Base-by-base conservation (phyloP, 2,329 filamentous ascomycete species). In the Neocucurbitaria cava region DNA sequence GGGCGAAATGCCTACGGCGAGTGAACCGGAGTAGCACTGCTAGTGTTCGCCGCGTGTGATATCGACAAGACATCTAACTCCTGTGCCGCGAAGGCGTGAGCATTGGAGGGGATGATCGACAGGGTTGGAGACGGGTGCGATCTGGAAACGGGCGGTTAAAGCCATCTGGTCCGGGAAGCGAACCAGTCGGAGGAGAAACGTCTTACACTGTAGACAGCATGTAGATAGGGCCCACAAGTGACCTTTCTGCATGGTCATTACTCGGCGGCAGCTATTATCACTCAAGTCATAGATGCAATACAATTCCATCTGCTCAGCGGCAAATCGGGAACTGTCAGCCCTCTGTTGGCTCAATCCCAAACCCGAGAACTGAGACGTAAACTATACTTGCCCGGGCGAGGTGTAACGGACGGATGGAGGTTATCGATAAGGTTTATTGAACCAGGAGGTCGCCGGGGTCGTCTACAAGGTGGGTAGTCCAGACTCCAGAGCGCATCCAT, bases 61-160 rank as follows among this genome's bases (percentile, higher is more conserved):
- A 58, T 58, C 57, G 57, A 61, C 60, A 60, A 61, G 61, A 68
- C 54, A 57, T 62, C 54, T 49, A 41, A 53, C 49, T 40, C 54
- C 23, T 64, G 58, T 61, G 62, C 59, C 51, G 56, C 60, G 54
- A 49, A 21, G 39, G 45, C 38, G 40, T 59, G 56, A 41, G 46
- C 52, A 47, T 2, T 41, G 40, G 56, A 51, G 43, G 54, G 60
- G 64, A 55, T 58, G 56, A 61, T 64, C 49, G 46, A 60, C 65
- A 59, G 47, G 54, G 56, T 49, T 31, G 46, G 49, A 52, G 53
- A 49, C 49, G 58, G 49, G 24, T 61, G 43, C 52, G 62, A 64
- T 69, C 60, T 65, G 57, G 63, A 58, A 56, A 57, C 46, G 49
- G 52, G 53, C 61, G 65, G 68, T 42, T 71, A 70, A 69, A 63